Percentiles rank a stretch among this genome's conserved stretches.
Conservation (phyloP, 73 alveolate genomes). For the Paramecium sexaurelia region DNA sequence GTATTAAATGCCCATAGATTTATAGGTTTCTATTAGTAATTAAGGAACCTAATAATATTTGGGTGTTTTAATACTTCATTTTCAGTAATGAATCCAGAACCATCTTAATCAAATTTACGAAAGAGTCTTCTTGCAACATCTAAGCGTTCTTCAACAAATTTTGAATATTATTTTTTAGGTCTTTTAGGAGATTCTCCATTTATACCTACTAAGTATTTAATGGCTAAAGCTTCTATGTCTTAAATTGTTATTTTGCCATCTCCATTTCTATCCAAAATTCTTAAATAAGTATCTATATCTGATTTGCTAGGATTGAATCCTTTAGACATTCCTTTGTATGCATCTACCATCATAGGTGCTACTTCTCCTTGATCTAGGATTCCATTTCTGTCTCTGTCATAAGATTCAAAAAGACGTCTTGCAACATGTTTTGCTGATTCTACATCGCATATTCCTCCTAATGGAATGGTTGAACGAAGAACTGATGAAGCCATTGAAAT, state of each 20-base stretch:
- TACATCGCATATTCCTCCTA: conserved; percentile 68
- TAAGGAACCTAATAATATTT: background rate
- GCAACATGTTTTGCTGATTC: conserved; percentile 65
- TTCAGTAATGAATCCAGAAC: conserved; percentile 60
- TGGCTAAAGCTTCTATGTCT: conserved; percentile 66
- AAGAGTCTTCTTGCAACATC: conserved; percentile 72
- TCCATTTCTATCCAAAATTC: conserved; percentile 60
- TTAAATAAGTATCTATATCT: conserved; percentile 58
- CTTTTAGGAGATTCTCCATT: conserved; percentile 45
- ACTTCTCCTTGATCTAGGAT: conserved; percentile 56
- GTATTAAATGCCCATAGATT: conserved; percentile 60
- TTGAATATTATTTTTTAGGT: conserved; percentile 23
- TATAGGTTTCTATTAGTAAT: conserved; percentile 56
- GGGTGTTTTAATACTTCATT: conserved; percentile 28
- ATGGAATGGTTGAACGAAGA: conserved; percentile 43
- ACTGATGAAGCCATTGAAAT: conserved; percentile 37
- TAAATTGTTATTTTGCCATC: conserved; percentile 66
- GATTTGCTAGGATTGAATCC: conserved; percentile 70
- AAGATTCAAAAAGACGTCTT: conserved; percentile 59
- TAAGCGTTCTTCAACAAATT: conserved; percentile 53
- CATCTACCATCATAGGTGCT: conserved; percentile 69
- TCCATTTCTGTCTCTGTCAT: conserved; percentile 66
- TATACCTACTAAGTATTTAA: conserved; percentile 63
- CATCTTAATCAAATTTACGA: conserved; percentile 60
- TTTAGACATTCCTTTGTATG: conserved; percentile 67